phyloP scores from a whole-genome alignment of 2,329 filamentous ascomycete genomes.

The Fusarium avenaceum region DNA sequence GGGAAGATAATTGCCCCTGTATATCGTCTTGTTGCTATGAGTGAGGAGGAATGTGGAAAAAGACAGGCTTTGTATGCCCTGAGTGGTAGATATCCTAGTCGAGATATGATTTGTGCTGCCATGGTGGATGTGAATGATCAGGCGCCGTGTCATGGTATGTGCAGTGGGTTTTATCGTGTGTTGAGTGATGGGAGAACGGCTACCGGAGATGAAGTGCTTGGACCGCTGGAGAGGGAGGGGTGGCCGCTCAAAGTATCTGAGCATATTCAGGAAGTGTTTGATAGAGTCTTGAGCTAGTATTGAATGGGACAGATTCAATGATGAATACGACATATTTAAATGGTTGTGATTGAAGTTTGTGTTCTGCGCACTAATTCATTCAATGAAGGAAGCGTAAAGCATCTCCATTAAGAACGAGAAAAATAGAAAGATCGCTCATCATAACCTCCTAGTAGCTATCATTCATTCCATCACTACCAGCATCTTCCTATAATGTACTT shows the following conservation, averaged over 20 bases:
- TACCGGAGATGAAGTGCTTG: fast-evolving
- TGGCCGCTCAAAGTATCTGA: background rate
- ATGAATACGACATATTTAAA: too few species aligned
- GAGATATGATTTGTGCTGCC: conserved; percentile 6
- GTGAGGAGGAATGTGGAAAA: background rate
- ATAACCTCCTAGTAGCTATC: too few species aligned
- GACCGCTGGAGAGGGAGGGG: background rate
- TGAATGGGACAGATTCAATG: too few species aligned
- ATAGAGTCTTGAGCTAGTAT: too few species aligned
- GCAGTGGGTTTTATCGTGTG: conserved; percentile 6
- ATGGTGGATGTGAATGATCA: background rate
- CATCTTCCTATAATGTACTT: too few species aligned
- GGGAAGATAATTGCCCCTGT: background rate
- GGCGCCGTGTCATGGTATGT: background rate
- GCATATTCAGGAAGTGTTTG: background rate
- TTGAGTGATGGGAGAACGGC: background rate
- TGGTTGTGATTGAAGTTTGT: too few species aligned
- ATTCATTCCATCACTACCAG: too few species aligned
- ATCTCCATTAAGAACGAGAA: too few species aligned
- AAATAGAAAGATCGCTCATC: too few species aligned
- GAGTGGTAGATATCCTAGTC: conserved; percentile 3
- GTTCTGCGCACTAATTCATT: too few species aligned
- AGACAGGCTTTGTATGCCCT: background rate
- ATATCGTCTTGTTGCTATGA: background rate
- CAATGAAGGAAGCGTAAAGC: too few species aligned